Evolutionary conservation across 257 asterid species (phyloP).

Genomic region (Solanum lignicaule): DNA sequence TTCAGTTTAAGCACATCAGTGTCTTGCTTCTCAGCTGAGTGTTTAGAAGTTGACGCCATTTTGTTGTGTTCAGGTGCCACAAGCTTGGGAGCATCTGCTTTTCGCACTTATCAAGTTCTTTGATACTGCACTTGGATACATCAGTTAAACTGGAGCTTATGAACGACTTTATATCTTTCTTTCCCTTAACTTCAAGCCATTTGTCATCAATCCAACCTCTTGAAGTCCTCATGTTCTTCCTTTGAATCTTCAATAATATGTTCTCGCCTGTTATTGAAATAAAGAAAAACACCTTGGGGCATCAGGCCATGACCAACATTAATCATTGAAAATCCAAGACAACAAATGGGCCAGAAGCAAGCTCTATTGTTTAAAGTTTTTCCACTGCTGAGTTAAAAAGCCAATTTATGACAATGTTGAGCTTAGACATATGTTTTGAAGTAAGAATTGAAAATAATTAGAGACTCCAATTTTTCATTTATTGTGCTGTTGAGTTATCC

Average conservation of each 20-base stretch:
- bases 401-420: not conserved
- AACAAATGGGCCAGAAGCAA: not conserved
- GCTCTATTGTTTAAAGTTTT: no score
- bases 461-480: not conserved
- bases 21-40: not conserved
- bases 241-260: conserved; percentile 19
- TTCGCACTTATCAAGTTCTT: not conserved
- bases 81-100: not conserved
- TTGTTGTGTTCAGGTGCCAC: not conserved
- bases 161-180: conserved; percentile 29
- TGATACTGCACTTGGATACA: not conserved
- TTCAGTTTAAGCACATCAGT: not conserved
- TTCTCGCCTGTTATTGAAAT: conserved; percentile 26
- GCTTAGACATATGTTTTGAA: not conserved
- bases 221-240: conserved; percentile 31
- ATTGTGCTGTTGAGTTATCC: not conserved
- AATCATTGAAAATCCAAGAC: not conserved
- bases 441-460: not conserved
- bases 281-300: not conserved
- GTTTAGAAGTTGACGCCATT: not conserved
- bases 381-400: not conserved
- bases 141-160: not conserved
- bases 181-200: conserved; percentile 34
- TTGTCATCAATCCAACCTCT: conserved; percentile 41
- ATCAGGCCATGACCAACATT: not conserved